phyloP scores from a whole-genome alignment of 495 filamentous ascomycete species.

The Jackrogersella multiformis region DNA sequence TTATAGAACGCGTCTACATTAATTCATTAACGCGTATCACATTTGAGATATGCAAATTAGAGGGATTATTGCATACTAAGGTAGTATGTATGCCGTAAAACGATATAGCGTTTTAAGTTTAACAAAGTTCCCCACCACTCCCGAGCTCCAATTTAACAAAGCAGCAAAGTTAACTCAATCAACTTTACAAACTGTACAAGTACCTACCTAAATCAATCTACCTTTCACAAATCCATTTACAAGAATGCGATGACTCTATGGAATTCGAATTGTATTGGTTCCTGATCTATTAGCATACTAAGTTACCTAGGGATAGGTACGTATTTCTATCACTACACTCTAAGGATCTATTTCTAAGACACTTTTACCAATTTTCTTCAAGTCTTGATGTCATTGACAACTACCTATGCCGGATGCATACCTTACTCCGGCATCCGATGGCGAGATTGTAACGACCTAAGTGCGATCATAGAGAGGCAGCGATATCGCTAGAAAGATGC shows the following conservation, averaged over 20 bases:
- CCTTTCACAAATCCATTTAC: too few species aligned
- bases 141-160: too few species aligned
- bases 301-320: too few species aligned
- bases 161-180: too few species aligned
- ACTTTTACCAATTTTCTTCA: neutral
- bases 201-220: too few species aligned
- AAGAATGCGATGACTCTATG: too few species aligned
- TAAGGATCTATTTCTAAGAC: neutral
- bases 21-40: conserved; percentile 7
- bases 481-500: conserved; percentile 16
- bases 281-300: neutral
- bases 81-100: too few species aligned
- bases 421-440: conserved; percentile 15
- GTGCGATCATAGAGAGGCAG: neutral
- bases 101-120: too few species aligned
- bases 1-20: too few species aligned
- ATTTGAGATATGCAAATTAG: neutral
- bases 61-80: neutral
- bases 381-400: conserved; percentile 34
- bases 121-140: too few species aligned
- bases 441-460: conserved; percentile 1
- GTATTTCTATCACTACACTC: too few species aligned
- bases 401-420: neutral
- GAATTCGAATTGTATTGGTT: neutral
- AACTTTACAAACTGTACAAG: too few species aligned